A percentile compares a stretch with the other conserved stretches of the same genome.
Conservation (phyloP, 371 early-diverging fungal species). For the Lichtheimia corymbifera region DNA sequence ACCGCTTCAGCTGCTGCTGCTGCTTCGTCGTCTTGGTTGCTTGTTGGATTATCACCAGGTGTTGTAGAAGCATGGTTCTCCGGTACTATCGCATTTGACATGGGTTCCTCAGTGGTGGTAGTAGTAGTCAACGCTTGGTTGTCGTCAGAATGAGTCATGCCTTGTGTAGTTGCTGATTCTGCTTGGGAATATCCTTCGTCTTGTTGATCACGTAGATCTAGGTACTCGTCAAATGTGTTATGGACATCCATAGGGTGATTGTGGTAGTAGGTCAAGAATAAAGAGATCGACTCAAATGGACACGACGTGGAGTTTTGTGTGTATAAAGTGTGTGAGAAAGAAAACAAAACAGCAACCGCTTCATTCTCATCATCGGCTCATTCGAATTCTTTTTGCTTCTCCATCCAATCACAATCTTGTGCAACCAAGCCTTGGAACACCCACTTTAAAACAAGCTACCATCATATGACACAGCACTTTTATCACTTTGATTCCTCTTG, state of each 20-base stretch:
- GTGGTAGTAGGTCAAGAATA: not conserved
- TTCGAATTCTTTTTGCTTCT: too few relatives aligned
- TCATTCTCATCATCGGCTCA: too few relatives aligned
- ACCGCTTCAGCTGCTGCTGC: conserved; percentile 6
- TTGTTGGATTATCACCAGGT: conserved; percentile 3
- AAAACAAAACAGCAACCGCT: too few relatives aligned
- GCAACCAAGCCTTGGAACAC: too few relatives aligned
- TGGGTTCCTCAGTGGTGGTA: not conserved
- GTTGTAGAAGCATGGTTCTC: not conserved
- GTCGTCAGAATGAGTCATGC: not conserved
- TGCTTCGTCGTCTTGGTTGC: conserved; percentile 5
- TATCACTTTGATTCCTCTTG: too few relatives aligned
- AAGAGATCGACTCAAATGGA: too few relatives aligned
- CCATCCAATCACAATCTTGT: too few relatives aligned
- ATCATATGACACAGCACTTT: too few relatives aligned
- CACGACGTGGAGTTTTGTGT: too few relatives aligned
- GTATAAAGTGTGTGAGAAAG: too few relatives aligned
- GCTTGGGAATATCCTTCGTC: conserved; percentile 9
- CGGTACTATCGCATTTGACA: not conserved
- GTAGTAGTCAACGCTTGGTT: not conserved
- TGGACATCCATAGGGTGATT: conserved; percentile 19
- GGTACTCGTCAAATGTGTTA: conserved; percentile 19
- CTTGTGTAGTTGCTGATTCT: not conserved
- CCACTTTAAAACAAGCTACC: too few relatives aligned
- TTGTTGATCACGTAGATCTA: conserved; percentile 28